Evolutionary conservation across 306 rosid genomes (phyloP).

Genomic region (Vachellia collinsii): DNA sequence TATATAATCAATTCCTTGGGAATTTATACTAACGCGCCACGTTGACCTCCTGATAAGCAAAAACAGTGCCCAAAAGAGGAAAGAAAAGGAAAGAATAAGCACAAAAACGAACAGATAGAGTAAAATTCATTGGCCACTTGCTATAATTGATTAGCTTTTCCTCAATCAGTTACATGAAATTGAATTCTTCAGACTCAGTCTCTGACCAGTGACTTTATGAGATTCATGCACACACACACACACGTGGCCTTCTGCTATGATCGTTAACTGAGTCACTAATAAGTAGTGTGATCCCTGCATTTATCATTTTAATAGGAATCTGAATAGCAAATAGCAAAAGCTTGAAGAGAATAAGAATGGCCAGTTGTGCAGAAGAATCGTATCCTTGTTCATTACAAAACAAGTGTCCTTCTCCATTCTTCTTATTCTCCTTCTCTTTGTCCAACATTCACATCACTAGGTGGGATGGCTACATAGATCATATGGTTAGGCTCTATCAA

Average conservation of each 20-base stretch:
- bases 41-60: constrained; percentile 19
- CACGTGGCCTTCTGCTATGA: neutral
- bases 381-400: neutral
- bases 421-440: neutral
- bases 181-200: neutral
- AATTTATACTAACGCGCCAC: constrained; percentile 15
- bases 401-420: neutral
- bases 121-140: constrained; percentile 35
- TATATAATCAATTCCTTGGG: neutral
- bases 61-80: neutral
- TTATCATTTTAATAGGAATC: neutral
- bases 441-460: neutral
- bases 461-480: too few species aligned
- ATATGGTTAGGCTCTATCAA: too few species aligned
- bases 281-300: neutral
- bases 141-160: neutral
- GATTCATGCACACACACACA: neutral
- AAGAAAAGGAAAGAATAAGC: constrained; percentile 37
- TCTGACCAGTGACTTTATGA: neutral
- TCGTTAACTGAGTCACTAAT: neutral
- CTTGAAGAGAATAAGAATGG: neutral
- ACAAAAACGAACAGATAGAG: constrained; percentile 17
- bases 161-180: neutral
- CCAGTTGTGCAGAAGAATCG: constrained; percentile 2
- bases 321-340: neutral